Evolutionary conservation across 75 land plant species (phyloP), one percentile per base, ranked within the genome.

Genomic region (Azolla pinnata): DNA sequence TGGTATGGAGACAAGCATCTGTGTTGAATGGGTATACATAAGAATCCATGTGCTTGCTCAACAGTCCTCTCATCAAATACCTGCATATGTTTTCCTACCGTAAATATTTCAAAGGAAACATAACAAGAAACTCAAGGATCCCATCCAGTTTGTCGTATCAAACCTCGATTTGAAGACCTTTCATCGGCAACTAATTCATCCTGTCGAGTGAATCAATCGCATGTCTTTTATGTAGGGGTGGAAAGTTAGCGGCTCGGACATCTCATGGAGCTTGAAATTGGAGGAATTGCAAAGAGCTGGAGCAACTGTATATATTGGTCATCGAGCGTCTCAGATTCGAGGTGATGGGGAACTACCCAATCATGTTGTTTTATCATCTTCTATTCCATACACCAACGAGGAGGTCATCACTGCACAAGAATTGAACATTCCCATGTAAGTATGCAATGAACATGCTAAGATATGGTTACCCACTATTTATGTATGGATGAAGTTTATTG

Each of bases 201-300:
- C n/a, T n/a, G n/a, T n/a, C n/a, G n/a, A n/a, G n/a, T n/a, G n/a
- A n/a, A n/a, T n/a, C n/a, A n/a, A n/a, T n/a, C n/a, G n/a, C n/a
- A n/a, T n/a, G n/a, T n/a, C n/a, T 9, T 53, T 52, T 53, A 24
- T 57, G 20, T 56, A 83, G 86, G 86, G 83, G 40, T 83, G 68
- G 72, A 63, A 57, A 31, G 80, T 83, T 45, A 80, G 77, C 59
- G 87, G 87, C 44, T 83, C 87, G 4, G 87, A 83, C 54, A 49
- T 71, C 0, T 29, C 48, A n/a, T 77, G 83, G 81, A 83, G 68
- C 38, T 54, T 62, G 33, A 64, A 60, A 31, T 44, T 83, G 64
- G 70, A 77, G 30, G 44, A 45, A 3, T 64, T 83, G 54, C 44
- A 63, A 45, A 52, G 46, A 42, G 78, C 80, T 1, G 87, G 87